Evolutionary conservation across 148 eudicot genomes (phyloP).

Genomic region (Spergularia bocconei): DNA sequence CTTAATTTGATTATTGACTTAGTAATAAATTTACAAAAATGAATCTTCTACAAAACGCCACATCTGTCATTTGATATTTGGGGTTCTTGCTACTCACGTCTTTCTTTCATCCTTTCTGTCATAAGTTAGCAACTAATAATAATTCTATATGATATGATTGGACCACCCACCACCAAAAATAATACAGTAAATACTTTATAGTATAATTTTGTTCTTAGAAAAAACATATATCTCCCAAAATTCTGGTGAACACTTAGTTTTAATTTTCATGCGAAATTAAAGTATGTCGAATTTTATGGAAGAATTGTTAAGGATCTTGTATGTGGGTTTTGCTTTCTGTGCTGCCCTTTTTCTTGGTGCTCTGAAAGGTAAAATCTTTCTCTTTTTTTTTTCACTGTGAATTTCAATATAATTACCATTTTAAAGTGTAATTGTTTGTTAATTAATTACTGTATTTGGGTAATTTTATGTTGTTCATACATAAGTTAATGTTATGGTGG

Average conservation of each 20-base stretch:
- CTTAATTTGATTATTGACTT: slow-evolving; percentile 12
- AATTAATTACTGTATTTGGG: not conserved
- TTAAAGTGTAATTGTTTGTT: slow-evolving; percentile 3
- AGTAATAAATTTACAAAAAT: not conserved
- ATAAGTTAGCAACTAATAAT: not conserved
- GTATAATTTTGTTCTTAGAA: not conserved
- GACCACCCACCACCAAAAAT: not conserved
- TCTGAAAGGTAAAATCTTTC: slow-evolving; percentile 55
- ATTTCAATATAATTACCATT: not conserved
- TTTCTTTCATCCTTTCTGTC: slow-evolving; percentile 9
- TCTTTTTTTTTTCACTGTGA: not conserved
- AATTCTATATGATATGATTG: not conserved
- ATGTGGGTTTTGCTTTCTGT: slow-evolving; percentile 71
- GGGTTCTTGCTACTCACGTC: slow-evolving; percentile 28
- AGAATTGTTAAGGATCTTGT: slow-evolving; percentile 49
- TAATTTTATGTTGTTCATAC: not conserved
- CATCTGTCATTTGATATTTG: not conserved
- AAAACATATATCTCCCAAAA: not conserved
- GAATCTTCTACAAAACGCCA: not conserved
- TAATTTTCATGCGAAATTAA: slow-evolving; percentile 16
- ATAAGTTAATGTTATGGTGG: not conserved
- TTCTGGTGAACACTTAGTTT: not conserved
- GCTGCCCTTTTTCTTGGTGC: slow-evolving; percentile 78
- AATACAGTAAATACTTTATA: no score
- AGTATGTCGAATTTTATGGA: slow-evolving; percentile 40